Base-by-base conservation (phyloP, 2,329 filamentous ascomycete genomes). In the Cladosporium phlei region DNA sequence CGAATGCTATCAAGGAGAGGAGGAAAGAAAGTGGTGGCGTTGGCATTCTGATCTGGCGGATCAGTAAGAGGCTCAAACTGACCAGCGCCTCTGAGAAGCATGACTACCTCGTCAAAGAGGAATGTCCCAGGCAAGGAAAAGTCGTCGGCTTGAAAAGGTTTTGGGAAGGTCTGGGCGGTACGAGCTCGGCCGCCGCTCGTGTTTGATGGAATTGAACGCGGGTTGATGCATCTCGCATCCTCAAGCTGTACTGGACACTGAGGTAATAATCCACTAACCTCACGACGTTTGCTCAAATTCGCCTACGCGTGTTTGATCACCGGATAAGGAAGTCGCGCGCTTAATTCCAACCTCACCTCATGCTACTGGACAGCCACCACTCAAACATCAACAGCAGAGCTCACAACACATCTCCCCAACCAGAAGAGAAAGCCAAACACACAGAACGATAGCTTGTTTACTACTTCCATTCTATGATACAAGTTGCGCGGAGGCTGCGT, bases 121-220 rank as follows among this genome's bases (percentile, higher is more conserved):
- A 55, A 33, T 30, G 29, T 33, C 55, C 57, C 7, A 52, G 47
- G 71, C 80, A 58, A 66, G 69, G 45, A 64, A 58, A 47, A 35
- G 60, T 64, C 8, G 53, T 47, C 16, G 72, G 76, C 17, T 61
- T 87, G 47, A 76, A 75, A 57, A 71, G 72, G 50, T 86, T 84
- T 59, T 87, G 82, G 82, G 83, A 86, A 65, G 70, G 72, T 17
- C 69, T 85, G 25, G 32, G 38, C 11, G 38, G 32, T 19, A 21
- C 14, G 16, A 37, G 35, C 12, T n/a, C n/a, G n/a, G n/a, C n/a
- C n/a, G n/a, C n/a, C n/a, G n/a, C n/a, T n/a, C n/a, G n/a, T n/a
- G n/a, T n/a, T n/a, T n/a, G n/a, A n/a, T n/a, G n/a, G n/a, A n/a
- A n/a, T n/a, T n/a, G n/a, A n/a, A n/a, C n/a, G n/a, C n/a, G n/a